phyloP scores from a whole-genome alignment of 169 alveolate genomes.

The Plasmodium adleri region DNA sequence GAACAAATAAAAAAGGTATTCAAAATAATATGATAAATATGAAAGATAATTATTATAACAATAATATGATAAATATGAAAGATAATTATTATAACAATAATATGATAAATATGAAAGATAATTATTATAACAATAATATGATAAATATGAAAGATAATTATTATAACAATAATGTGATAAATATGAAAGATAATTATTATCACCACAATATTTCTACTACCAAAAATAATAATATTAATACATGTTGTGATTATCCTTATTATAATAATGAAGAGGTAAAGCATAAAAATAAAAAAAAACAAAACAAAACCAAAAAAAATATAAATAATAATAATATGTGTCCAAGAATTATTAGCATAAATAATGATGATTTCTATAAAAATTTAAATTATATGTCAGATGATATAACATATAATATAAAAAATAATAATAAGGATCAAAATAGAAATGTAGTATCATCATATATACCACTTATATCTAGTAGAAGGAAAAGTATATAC shows the following conservation, averaged over 20 bases:
- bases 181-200: too few species aligned
- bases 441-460: too few species aligned
- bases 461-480: too few species aligned
- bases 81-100: too few species aligned
- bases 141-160: background rate
- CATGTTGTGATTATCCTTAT: background rate
- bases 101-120: too few species aligned
- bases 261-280: background rate
- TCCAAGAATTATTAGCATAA: constrained; percentile 2
- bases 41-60: background rate
- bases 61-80: background rate
- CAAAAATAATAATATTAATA: too few species aligned
- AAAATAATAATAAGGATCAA: background rate
- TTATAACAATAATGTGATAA: too few species aligned
- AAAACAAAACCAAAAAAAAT: too few species aligned
- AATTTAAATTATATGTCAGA: constrained; percentile 13
- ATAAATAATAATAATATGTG: background rate
- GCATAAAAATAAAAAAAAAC: background rate
- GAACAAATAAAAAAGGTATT: background rate
- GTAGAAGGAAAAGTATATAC: constrained; percentile 23
- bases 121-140: background rate
- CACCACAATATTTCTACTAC: too few species aligned
- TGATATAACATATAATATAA: background rate
- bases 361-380: constrained; percentile 31
- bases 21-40: background rate